Evolutionary conservation across 1,139 yeast genomes (phyloP).

Genomic region (Taphrina confusa): DNA sequence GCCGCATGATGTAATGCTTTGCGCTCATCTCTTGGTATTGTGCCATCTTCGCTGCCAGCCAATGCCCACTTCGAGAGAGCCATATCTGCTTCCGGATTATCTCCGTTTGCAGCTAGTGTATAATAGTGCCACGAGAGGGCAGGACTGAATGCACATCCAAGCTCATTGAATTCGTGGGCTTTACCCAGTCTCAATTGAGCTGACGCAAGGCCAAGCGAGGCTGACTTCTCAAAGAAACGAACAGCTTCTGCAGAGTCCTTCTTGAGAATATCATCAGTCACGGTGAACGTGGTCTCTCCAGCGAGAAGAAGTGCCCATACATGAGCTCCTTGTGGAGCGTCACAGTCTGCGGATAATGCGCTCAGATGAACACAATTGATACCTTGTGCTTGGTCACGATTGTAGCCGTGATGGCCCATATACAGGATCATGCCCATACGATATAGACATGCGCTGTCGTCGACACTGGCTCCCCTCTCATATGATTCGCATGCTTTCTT

Average conservation of each 20-base stretch:
- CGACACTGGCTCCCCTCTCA: conserved; percentile 45
- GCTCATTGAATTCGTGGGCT: conserved; percentile 48
- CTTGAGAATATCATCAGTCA: conserved; percentile 26
- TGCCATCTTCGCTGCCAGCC: conserved; percentile 39
- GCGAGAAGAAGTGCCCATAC: conserved; percentile 47
- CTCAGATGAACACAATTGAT: conserved; percentile 44
- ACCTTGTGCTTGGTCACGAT: conserved; percentile 43
- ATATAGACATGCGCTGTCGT: conserved; percentile 48
- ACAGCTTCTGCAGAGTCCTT: conserved; percentile 52
- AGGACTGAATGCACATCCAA: conserved; percentile 46
- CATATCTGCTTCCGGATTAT: conserved; percentile 43
- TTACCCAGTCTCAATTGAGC: conserved; percentile 50
- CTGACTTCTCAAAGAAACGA: conserved; percentile 50
- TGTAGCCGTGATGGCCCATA: conserved; percentile 46
- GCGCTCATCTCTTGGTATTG: conserved; percentile 51
- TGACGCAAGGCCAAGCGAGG: conserved; percentile 48
- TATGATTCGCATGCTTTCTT: conserved; percentile 44
- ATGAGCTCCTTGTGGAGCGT: conserved; percentile 49
- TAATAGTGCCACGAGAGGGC: conserved; percentile 49
- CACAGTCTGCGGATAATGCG: conserved; percentile 46
- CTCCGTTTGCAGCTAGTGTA: conserved; percentile 51
- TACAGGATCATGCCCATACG: conserved; percentile 48
- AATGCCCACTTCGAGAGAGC: conserved; percentile 50
- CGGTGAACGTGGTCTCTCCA: conserved; percentile 45
- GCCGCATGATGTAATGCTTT: conserved; percentile 49